A percentile compares a stretch with the other conserved stretches of the same genome.
Evolutionary conservation across 176 grass and related monocot species (phyloP).

Genomic region (Bolboschoenus planiculmis): DNA sequence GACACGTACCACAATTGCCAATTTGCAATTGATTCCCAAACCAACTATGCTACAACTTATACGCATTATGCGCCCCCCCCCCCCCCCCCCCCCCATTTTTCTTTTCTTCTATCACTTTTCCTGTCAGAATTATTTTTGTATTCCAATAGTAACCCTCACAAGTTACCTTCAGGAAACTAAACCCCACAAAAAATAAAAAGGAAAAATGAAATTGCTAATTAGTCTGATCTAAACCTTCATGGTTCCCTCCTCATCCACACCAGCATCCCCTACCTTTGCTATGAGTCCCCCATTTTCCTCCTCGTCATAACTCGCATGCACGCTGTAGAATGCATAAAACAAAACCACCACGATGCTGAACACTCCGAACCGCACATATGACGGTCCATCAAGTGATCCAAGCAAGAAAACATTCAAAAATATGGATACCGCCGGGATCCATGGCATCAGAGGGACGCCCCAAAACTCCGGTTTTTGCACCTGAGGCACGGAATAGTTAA

Average conservation of each 20-base stretch:
- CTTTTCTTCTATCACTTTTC: conserved; percentile 1
- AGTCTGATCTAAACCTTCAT: conserved; percentile 21
- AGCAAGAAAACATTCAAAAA: conserved; percentile 92
- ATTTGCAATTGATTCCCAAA: conserved; percentile 18
- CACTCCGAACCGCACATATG: conserved; percentile 65
- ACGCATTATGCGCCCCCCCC: background rate
- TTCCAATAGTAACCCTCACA: conserved; percentile 12
- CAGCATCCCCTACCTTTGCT: conserved; percentile 42
- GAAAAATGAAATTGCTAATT: conserved; percentile 2
- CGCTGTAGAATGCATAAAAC: conserved; percentile 75
- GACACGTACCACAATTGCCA: conserved; percentile 8
- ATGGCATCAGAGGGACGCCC: conserved; percentile 96
- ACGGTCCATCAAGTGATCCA: conserved; percentile 50
- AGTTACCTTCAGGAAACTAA: background rate
- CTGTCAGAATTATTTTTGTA: background rate
- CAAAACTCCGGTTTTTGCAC: conserved; percentile 47
- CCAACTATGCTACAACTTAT: conserved; percentile 18
- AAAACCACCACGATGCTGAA: conserved; percentile 51
- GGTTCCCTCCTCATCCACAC: background rate
- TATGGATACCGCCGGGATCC: conserved; percentile 72
- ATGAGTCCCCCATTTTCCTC: conserved; percentile 51
- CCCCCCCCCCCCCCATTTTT: background rate
- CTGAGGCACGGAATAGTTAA: conserved; percentile 67
- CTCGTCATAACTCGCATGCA: conserved; percentile 74
- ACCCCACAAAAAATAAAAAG: background rate